Base-by-base conservation (phyloP, 805 yeast genomes). In the Candida pseudoglaebosa region DNA sequence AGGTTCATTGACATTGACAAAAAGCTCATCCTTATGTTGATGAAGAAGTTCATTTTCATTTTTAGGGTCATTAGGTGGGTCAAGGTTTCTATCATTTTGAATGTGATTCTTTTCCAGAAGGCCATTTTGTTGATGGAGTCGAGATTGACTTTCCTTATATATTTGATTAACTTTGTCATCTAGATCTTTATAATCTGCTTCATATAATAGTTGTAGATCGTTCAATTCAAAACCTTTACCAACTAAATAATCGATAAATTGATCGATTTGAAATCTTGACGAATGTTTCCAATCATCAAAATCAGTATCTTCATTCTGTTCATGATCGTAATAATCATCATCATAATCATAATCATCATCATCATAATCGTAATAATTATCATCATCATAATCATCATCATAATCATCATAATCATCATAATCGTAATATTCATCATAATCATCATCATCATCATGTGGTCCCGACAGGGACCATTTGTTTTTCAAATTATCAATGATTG, bases 181-280 rank as follows among this genome's bases (percentile, higher is more conserved):
- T n/a, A 30, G n/a, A 12, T 30, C 33, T 9, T 70, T 70, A 43
- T 61, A 55, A 46, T 66, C 68, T 36, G 64, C 43, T 20, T 56
- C 49, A n/a, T 41, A 44, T 12, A 44, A 45, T 32, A 42, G 47
- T 24, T 46, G 48, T 38, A 65, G 52, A 34, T 62, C 65, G 9
- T 44, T 37, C 4, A 39, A 36, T 4, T 42, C 37, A 39, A 65
- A 67, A 14, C 63, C 62, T 21, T 47, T 45, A 5, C 42, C 39
- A 5, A 61, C 56, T 42, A 65, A 52, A 42, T 56, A 66, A 4
- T 53, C 50, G 10, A 57, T 54, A 41, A 66, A 63, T 15, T 56
- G 58, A 22, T 49, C 57, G 21, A 62, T 50, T n/a, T 10, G 15
- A 28, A 28, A 13, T 8, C n/a, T 7, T 8, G 15, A 7, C 10